A percentile compares a stretch with the other conserved stretches of the same genome.
These are phyloP conservation scores for Aspergillus kassunensis DNA, from an alignment of 495 filamentous ascomycete genomes.

Conservation along the genomic window DNA sequence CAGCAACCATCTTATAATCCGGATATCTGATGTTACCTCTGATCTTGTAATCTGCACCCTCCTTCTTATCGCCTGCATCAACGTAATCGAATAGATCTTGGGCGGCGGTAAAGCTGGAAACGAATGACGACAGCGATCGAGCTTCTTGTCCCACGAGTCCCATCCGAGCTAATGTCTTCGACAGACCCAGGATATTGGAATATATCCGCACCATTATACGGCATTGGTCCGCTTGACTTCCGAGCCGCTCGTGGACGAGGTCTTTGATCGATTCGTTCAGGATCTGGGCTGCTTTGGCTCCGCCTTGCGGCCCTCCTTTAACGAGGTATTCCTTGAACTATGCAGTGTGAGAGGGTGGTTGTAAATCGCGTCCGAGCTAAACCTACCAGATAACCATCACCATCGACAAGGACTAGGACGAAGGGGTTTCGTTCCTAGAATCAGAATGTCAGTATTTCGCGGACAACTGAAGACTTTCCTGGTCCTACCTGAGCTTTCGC, in stretches of 20 bases:
- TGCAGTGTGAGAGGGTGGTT: too few relatives aligned
- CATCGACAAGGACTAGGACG: slow-evolving; percentile 57
- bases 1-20: not conserved
- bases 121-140: slow-evolving; percentile 50
- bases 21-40: slow-evolving; percentile 37
- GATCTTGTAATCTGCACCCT: slow-evolving; percentile 59
- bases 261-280: slow-evolving; percentile 49
- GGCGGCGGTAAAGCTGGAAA: slow-evolving; percentile 56
- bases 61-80: slow-evolving; percentile 58
- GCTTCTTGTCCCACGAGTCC: slow-evolving; percentile 48
- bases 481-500: slow-evolving; percentile 44
- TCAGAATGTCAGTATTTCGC: not conserved
- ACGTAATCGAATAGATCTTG: slow-evolving; percentile 58
- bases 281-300: slow-evolving; percentile 50
- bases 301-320: slow-evolving; percentile 50
- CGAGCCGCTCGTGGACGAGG: slow-evolving; percentile 42
- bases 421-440: slow-evolving; percentile 54
- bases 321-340: slow-evolving; percentile 56
- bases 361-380: too few relatives aligned
- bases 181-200: slow-evolving; percentile 53
- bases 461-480: not conserved
- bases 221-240: slow-evolving; percentile 45
- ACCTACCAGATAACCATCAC: slow-evolving; percentile 53
- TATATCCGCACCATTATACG: slow-evolving; percentile 60
- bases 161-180: slow-evolving; percentile 45